Evolutionary conservation across 2,329 filamentous ascomycete genomes (phyloP), one percentile per base, ranked within the genome.

Genomic region (Penicillium digitatum): DNA sequence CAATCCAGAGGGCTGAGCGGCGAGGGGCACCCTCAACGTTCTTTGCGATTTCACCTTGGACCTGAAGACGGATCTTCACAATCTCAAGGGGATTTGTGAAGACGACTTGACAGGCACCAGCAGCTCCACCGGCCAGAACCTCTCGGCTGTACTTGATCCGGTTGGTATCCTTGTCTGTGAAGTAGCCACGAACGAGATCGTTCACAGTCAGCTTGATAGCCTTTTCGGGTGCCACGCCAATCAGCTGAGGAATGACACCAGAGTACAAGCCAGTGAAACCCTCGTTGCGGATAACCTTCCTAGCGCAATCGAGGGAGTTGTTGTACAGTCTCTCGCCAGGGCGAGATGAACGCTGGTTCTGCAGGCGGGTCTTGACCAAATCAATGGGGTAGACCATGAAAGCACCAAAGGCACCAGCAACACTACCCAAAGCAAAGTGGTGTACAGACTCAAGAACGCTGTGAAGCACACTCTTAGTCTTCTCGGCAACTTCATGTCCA

Each of bases 371-470:
- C 83, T 99, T 99, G 74, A 99, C 94, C 58, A 99, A 79, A 78
- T 99, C 94, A 70, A 99, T 97, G 24, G 94, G 94, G 73, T 99
- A 99, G 51, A 99, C 94, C 90, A 99, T 96, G 73, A 99, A 97
- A 12, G 94, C 94, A 72, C 94, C 94, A 71, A 99, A 99, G 10
- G 94, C 94, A 75, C 94, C 94, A 8, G 94, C 94, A 64, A 96
- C 64, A 71, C 89, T 91, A 56, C 94, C 94, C 7, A 99, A 84
- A 3, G 79, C 85, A 71, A 99, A 99, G 79, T 95, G 92, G 74
- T 96, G 95, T 2, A 81, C 83, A 1, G 92, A 95, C 70, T 92
- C 88, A 14, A 89, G 74, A 31, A 90, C 70, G 52, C 83, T 78
- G 60, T 85, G 77, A 16, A 95, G 64, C 58, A 91, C 64, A 56